Base-by-base conservation (phyloP, 768 basidiomycete species). In the Rhodotorula toruloides region DNA sequence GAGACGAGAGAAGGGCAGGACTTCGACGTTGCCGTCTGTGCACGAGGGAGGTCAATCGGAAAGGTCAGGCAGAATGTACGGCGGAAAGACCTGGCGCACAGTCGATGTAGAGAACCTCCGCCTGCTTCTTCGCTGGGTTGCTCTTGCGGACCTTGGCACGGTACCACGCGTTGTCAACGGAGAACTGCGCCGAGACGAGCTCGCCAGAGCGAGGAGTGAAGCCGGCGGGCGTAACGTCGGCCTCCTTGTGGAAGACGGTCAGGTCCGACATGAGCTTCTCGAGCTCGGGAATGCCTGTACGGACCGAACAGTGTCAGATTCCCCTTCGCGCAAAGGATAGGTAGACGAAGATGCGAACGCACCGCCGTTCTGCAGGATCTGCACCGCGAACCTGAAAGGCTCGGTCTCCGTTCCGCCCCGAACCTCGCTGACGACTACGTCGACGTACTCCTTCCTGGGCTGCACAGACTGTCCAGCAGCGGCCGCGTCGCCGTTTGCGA, bases 241-340 rank as follows among this genome's bases (percentile, higher is more conserved):
- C 82, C 48, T 84, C 83, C 50, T 84, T 84, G 79, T 98, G 91
- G 77, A 93, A 86, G 42, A 88, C 74, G 11, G 90, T 88, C 74
- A 99, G 96, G 66, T 98, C 92, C 57, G 82, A 82, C 94, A 98
- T 98, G 66, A 99, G 82, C 76, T 89, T 87, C 74, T 96, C 94
- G 64, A 99, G 81, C 10, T 87, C 86, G 16, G 89, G 89, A 65
- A 97, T 93, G 59, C 91, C 91, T 96, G 5, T 2, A n/a, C n/a
- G 40, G 0, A 9, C 16, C 14, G 7, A 16, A 50, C 29, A 12
- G 4, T 17, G 44, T 54, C 21, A 56, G 49, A 48, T 19, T 25
- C 11, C 12, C 27, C 6, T 29, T 48, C 47, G n/a, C 47, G 17
- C 9, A 27, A n/a, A 27, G 47, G 31, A 29, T 43, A 43, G 36